Evolutionary conservation across 2,329 filamentous ascomycete species (phyloP).

Genomic region (Fusarium concolor): DNA sequence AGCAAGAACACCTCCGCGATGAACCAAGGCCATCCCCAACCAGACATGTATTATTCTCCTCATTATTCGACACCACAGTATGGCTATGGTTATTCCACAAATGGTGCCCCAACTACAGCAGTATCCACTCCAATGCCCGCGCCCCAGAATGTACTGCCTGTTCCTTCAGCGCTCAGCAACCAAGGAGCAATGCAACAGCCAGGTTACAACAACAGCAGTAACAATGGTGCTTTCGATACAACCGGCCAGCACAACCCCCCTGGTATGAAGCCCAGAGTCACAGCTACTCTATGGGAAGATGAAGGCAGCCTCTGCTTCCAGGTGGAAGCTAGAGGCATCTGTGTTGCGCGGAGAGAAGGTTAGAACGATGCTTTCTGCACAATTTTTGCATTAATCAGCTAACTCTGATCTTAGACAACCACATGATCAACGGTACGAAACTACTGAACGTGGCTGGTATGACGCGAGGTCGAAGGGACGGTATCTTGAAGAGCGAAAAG

Average conservation of each 20-base stretch:
- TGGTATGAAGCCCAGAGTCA: constrained; percentile 96
- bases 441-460: constrained; percentile 97
- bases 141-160: constrained; percentile 72
- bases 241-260: constrained; percentile 96
- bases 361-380: constrained; percentile 44
- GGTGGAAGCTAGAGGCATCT: constrained; percentile 95
- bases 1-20: constrained; percentile 65
- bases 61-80: constrained; percentile 75
- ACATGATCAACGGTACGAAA: constrained; percentile 99
- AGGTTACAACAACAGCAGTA: constrained; percentile 20
- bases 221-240: constrained; percentile 76
- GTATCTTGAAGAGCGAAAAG: constrained; percentile 98
- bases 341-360: constrained; percentile 94
- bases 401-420: constrained; percentile 74
- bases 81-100: constrained; percentile 76
- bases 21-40: constrained; percentile 72
- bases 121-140: constrained; percentile 76
- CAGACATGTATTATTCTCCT: constrained; percentile 80
- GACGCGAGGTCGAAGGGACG: constrained; percentile 94
- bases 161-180: constrained; percentile 67
- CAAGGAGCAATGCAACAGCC: constrained; percentile 62
- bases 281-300: constrained; percentile 97
- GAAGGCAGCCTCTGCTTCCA: constrained; percentile 98
- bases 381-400: constrained; percentile 2
- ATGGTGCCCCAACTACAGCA: constrained; percentile 74